These are phyloP conservation scores for Lathyrus oleraceus DNA, from an alignment of 306 rosid species.

Conservation along the genomic window DNA sequence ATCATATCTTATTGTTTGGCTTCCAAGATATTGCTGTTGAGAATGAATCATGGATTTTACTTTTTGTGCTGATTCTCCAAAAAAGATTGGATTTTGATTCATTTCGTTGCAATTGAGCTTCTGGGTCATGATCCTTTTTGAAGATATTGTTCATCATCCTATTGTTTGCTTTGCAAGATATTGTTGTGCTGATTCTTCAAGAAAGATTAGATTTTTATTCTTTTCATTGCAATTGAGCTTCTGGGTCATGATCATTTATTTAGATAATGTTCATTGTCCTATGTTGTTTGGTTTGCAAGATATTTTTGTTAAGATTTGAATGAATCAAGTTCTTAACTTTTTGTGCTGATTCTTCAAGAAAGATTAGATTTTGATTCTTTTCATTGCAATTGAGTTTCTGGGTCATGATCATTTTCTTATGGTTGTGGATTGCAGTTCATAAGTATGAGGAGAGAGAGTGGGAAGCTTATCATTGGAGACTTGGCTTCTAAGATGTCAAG, in stretches of 20 bases:
- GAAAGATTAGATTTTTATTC: background rate
- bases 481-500: constrained; percentile 86
- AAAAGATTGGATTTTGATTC: background rate
- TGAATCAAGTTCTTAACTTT: background rate
- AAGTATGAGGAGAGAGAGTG: constrained; percentile 61
- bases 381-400: background rate
- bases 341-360: background rate
- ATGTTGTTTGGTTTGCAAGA: background rate
- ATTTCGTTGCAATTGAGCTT: background rate
- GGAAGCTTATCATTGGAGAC: constrained; percentile 66
- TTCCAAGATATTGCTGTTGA: background rate
- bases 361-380: constrained; percentile 2
- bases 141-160: background rate
- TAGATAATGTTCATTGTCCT: background rate
- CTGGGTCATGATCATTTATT: background rate
- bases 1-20: background rate
- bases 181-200: background rate
- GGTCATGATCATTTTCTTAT: background rate
- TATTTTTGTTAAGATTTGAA: background rate
- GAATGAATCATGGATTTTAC: background rate
- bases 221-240: background rate
- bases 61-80: background rate
- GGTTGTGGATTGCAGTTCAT: constrained; percentile 8
- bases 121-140: background rate
- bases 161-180: constrained; percentile 5